Evolutionary conservation across 148 eudicot genomes (phyloP).

Genomic region (Cornus suecica): DNA sequence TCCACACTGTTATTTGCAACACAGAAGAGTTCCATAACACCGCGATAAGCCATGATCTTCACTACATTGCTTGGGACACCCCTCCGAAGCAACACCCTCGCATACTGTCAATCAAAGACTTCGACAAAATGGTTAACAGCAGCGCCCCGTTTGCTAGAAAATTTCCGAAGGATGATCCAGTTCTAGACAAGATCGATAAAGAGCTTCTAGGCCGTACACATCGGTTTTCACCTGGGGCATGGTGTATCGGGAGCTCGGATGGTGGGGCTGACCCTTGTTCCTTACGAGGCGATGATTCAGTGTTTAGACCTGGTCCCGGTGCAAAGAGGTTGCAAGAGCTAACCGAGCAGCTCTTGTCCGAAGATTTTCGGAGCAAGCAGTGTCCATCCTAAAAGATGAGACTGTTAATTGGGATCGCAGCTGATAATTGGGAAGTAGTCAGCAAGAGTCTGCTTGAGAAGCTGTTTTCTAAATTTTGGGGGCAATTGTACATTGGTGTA

Average conservation of each 20-base stretch:
- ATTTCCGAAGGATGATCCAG: slow-evolving; percentile 65
- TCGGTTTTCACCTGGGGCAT: slow-evolving; percentile 85
- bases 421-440: too few species aligned
- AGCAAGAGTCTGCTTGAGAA: slow-evolving; percentile 3
- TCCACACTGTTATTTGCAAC: slow-evolving; percentile 92
- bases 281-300: slow-evolving; percentile 61
- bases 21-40: slow-evolving; percentile 59
- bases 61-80: slow-evolving; percentile 93
- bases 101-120: slow-evolving; percentile 64
- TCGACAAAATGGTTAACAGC: slow-evolving; percentile 78
- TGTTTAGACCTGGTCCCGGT: slow-evolving; percentile 71
- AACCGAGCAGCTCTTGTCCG: slow-evolving; percentile 49
- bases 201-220: slow-evolving; percentile 66
- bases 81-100: slow-evolving; percentile 97
- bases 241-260: slow-evolving; percentile 71
- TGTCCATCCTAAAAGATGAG: slow-evolving; percentile 37
- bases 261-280: slow-evolving; percentile 68
- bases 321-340: slow-evolving; percentile 62
- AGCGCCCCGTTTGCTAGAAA: slow-evolving; percentile 87
- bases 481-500: slow-evolving; percentile 23
- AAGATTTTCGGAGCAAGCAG: slow-evolving; percentile 59
- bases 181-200: slow-evolving; percentile 30
- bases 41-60: slow-evolving; percentile 87
- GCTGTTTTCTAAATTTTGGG: slow-evolving; percentile 7
- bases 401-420: too few species aligned